A percentile compares a stretch with the other conserved stretches of the same genome.
These are phyloP conservation scores for Dalbergia cultrata DNA, from an alignment of 306 rosid genomes.

Conservation along the genomic window DNA sequence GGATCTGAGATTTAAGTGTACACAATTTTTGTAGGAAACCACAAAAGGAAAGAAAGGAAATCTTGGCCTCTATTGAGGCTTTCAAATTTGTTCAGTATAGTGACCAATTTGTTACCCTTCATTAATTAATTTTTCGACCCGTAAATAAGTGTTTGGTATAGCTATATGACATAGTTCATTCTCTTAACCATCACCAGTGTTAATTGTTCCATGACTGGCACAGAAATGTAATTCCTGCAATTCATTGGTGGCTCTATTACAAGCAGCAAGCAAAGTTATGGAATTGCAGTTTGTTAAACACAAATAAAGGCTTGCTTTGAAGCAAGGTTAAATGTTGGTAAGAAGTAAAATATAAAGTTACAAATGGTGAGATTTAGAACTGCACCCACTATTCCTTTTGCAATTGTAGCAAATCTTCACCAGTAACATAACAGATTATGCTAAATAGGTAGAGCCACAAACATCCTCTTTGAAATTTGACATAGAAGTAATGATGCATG, in stretches of 20 bases:
- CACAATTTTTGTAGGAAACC: constrained; percentile 67
- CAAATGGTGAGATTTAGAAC: background rate
- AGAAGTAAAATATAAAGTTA: background rate
- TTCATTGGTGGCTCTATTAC: background rate
- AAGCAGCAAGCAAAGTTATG: background rate
- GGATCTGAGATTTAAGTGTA: constrained; percentile 51
- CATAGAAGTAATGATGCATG: too few species aligned
- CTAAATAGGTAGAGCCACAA: too few species aligned
- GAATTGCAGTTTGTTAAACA: too few species aligned
- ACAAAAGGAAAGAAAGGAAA: constrained; percentile 12
- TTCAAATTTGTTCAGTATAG: constrained; percentile 10
- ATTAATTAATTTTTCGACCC: background rate
- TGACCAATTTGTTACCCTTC: background rate
- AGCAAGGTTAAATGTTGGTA: background rate
- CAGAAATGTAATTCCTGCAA: background rate
- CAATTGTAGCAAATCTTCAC: too few species aligned
- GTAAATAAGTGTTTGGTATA: too few species aligned
- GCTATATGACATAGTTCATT: too few species aligned
- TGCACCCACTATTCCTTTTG: too few species aligned
- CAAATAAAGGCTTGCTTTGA: background rate
- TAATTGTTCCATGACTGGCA: too few species aligned
- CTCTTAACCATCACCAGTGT: too few species aligned
- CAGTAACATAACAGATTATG: too few species aligned
- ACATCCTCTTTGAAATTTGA: too few species aligned
- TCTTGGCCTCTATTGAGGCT: constrained; percentile 48